A percentile compares a stretch with the other conserved stretches of the same genome.
Conservation (phyloP, 2,329 filamentous ascomycete genomes). For the Verticillium klebahnii region DNA sequence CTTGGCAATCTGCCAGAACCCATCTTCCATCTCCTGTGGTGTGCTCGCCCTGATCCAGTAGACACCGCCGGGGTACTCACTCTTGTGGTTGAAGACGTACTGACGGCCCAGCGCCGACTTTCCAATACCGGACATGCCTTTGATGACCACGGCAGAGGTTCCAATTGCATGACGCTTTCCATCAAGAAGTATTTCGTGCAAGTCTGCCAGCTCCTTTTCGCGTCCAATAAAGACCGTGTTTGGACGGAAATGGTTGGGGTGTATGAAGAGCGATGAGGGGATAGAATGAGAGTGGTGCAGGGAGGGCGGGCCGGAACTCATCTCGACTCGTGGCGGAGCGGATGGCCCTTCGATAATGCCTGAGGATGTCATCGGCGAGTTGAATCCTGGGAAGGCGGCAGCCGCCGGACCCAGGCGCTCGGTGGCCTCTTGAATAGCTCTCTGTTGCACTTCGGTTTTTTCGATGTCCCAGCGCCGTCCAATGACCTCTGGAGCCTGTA, state of each 20-base stretch:
- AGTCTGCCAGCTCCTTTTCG: conserved; percentile 47
- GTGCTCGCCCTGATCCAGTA: conserved; percentile 67
- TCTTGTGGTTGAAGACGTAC: conserved; percentile 58
- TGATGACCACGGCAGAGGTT: conserved; percentile 59
- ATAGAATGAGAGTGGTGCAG: not conserved
- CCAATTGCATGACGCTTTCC: conserved; percentile 49
- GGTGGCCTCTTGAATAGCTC: conserved; percentile 38
- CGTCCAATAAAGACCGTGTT: conserved; percentile 62
- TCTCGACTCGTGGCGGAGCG: not conserved
- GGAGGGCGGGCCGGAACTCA: not conserved
- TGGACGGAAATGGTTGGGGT: conserved; percentile 54
- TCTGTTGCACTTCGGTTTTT: conserved; percentile 42
- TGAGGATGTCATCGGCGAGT: not conserved
- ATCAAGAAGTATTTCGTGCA: conserved; percentile 58
- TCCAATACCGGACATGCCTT: conserved; percentile 60
- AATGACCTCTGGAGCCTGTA: conserved; percentile 50
- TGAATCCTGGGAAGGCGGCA: not conserved
- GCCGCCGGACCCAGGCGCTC: conserved; percentile 29
- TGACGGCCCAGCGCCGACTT: conserved; percentile 66
- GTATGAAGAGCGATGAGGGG: conserved; percentile 26
- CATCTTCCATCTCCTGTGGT: conserved; percentile 51
- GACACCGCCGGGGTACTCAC: conserved; percentile 59
- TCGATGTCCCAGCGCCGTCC: conserved; percentile 56
- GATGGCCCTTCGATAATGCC: not conserved
- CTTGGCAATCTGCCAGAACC: conserved; percentile 63